These are phyloP conservation scores for Strigomonas culicis DNA, from an alignment of 208 protist species.

Conservation along the genomic window DNA sequence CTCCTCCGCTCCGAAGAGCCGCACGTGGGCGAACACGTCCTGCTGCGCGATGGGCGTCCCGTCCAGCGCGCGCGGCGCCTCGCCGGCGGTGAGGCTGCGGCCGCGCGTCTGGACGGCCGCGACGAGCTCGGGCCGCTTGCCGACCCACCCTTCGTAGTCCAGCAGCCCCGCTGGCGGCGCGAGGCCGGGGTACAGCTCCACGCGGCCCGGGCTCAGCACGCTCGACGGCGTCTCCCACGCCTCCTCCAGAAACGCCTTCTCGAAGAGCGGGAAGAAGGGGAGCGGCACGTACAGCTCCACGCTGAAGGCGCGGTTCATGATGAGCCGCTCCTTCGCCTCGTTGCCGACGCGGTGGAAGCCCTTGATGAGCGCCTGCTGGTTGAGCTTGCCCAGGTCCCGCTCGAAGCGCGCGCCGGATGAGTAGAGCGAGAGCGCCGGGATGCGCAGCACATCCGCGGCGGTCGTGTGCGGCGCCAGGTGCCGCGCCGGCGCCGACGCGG, in stretches of 20 bases:
- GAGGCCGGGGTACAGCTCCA: constrained; percentile 74
- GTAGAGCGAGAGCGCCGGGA: constrained; percentile 63
- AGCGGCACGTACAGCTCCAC: constrained; percentile 79
- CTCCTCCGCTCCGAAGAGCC: constrained; percentile 55
- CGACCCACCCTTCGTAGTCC: constrained; percentile 74
- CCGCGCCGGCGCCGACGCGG: neutral
- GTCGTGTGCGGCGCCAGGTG: too few species aligned
- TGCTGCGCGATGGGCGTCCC: constrained; percentile 40
- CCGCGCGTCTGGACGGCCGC: constrained; percentile 73
- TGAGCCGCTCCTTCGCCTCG: constrained; percentile 67
- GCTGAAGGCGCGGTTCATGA: constrained; percentile 52
- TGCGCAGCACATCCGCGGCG: constrained; percentile 61
- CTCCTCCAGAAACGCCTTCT: constrained; percentile 64
- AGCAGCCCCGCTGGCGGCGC: constrained; percentile 64
- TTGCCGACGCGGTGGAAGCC: constrained; percentile 79
- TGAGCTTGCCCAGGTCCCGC: constrained; percentile 79
- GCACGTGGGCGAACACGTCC: constrained; percentile 60
- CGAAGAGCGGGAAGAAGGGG: constrained; percentile 57
- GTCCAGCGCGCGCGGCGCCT: constrained; percentile 48
- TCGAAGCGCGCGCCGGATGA: constrained; percentile 40
- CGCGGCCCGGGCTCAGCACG: constrained; percentile 58
- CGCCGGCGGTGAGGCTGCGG: constrained; percentile 29
- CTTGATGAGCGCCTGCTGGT: constrained; percentile 82
- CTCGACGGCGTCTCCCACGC: constrained; percentile 72
- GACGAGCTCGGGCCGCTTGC: constrained; percentile 70